These are phyloP conservation scores for Jasminum sambac DNA, from an alignment of 257 asterid genomes.

Conservation along the genomic window DNA sequence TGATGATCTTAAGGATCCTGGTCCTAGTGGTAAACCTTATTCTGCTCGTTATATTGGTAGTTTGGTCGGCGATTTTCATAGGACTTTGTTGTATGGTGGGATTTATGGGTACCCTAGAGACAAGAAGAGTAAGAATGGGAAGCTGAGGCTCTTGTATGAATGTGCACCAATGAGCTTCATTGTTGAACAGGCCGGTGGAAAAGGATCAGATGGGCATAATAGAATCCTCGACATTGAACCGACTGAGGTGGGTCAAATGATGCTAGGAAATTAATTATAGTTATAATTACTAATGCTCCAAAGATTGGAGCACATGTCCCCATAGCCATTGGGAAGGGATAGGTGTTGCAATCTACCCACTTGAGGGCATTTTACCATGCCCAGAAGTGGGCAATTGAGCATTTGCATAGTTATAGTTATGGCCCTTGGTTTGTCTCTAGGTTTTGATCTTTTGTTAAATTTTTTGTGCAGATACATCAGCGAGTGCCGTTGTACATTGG, in stretches of 20 bases:
- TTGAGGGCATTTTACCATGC: too few species aligned
- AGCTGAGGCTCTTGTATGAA: conserved; percentile 87
- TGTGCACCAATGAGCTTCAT: conserved; percentile 97
- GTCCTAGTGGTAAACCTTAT: conserved; percentile 89
- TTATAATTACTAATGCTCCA: too few species aligned
- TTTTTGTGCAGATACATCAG: conserved; percentile 68
- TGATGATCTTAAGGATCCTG: conserved; percentile 88
- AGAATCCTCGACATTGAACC: conserved; percentile 89
- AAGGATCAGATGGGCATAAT: conserved; percentile 76
- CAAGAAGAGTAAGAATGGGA: conserved; percentile 83
- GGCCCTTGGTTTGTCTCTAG: background rate
- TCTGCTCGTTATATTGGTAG: conserved; percentile 89
- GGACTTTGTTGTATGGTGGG: conserved; percentile 84
- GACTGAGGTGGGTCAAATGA: conserved; percentile 52
- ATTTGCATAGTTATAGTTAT: too few species aligned
- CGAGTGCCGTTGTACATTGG: conserved; percentile 88
- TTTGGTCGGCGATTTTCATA: conserved; percentile 87
- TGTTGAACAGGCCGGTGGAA: conserved; percentile 97
- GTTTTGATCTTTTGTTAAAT: conserved; percentile 8
- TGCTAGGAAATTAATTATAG: background rate
- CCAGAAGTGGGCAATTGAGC: too few species aligned
- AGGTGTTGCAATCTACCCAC: too few species aligned
- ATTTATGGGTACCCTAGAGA: conserved; percentile 87
- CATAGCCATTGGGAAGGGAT: too few species aligned
- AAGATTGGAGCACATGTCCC: too few species aligned